Conservation (phyloP, 2,329 filamentous ascomycete genomes). For the Aspergillus glaucus region DNA sequence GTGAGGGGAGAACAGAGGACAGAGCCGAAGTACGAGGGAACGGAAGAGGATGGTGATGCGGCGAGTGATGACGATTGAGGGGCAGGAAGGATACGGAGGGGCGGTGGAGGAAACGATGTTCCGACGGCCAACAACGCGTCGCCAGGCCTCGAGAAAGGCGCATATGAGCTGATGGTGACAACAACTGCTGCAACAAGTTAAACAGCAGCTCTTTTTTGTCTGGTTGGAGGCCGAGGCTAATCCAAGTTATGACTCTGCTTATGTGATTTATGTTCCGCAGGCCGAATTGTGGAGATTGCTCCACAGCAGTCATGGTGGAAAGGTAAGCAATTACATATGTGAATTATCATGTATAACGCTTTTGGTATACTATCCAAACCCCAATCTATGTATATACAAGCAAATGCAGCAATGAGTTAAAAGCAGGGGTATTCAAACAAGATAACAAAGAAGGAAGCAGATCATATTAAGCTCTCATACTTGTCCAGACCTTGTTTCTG, state of each 20-base stretch:
- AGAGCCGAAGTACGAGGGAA: conserved; percentile 8
- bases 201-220: no score
- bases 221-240: no score
- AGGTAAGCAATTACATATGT: no score
- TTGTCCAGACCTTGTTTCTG: conserved; percentile 46
- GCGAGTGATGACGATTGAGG: conserved; percentile 9
- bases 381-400: background rate
- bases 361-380: background rate
- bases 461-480: conserved; percentile 50
- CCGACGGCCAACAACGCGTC: conserved; percentile 14
- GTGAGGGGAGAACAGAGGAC: conserved; percentile 10
- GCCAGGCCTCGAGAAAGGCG: conserved; percentile 13
- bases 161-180: conserved; percentile 8
- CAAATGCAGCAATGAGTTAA: conserved; percentile 1
- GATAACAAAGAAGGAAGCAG: conserved; percentile 2
- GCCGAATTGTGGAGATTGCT: no score
- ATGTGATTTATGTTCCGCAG: no score
- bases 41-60: conserved; percentile 8
- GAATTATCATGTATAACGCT: no score
- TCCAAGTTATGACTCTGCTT: no score
- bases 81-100: conserved; percentile 11
- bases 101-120: conserved; percentile 13
- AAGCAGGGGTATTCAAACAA: conserved; percentile 6
- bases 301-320: no score
- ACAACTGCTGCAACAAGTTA: background rate